Base-by-base conservation (phyloP, 2,329 filamentous ascomycete species). In the Blastomyces parvus region DNA sequence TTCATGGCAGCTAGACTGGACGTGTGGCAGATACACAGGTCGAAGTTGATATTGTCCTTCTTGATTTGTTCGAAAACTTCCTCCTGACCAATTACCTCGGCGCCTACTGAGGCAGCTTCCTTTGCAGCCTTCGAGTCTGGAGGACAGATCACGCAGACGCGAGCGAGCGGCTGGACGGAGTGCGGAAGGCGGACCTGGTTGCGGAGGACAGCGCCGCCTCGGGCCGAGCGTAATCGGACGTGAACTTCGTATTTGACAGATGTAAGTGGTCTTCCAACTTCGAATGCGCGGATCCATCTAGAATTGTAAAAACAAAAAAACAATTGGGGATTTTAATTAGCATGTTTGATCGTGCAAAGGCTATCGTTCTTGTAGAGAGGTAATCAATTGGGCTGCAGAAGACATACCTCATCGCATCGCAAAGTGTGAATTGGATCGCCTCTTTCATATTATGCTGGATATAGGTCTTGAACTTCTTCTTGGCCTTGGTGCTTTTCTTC, bases 81-180 rank as follows among this genome's bases (percentile, higher is more conserved):
- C 50, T 96, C 88, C 73, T 97, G 89, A 66, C 94, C 94, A 0
- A 92, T 90, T 3, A 93, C 81, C 0, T 87, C 83, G 19, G 94
- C 95, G 62, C 94, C 95, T 0, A 89, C 88, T 11, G 84, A 82
- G 42, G 83, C 83, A 3, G 95, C 94, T 60, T 90, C 87, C 67
- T 84, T 82, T 61, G 88, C 91, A 60, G 86, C 83, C 66, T 86
- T 83, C 67, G 89, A 91, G 67, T 86, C 87, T 62, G 93, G 88
- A n/a, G 90, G 86, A 74, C 89, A 93, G 69, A 99, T 90, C 63
- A 97, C 94, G 72, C 88, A 94, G 71, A 99, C 91, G 66, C 88
- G 87, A 60, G 91, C 83, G 74, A 96, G 91, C 66, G 90, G 95
- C 75, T 91, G 89, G 68, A 97, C 90, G 4, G 92, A 88, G 76